phyloP scores from a whole-genome alignment of 768 basidiomycete species.

The Russula foetens region DNA sequence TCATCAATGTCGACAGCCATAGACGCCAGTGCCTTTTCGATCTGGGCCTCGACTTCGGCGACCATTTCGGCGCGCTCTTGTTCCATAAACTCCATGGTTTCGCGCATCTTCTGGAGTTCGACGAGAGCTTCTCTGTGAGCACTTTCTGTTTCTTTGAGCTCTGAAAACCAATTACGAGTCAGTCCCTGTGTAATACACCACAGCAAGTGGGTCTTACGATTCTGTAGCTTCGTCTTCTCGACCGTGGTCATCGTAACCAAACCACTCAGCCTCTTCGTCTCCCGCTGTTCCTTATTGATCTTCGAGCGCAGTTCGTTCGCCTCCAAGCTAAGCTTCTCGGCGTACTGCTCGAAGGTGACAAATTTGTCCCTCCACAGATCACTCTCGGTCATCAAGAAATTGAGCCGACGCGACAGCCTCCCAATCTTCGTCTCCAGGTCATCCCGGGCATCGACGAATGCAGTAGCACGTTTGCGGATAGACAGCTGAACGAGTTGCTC shows the following conservation, averaged over 20 bases:
- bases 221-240: slow-evolving; percentile 73
- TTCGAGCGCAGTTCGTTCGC: slow-evolving; percentile 77
- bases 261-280: slow-evolving; percentile 78
- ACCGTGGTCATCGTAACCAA: slow-evolving; percentile 67
- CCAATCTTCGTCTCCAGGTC: slow-evolving; percentile 93
- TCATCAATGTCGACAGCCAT: slow-evolving; percentile 79
- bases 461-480: slow-evolving; percentile 89
- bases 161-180: slow-evolving; percentile 31
- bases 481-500: slow-evolving; percentile 83
- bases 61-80: slow-evolving; percentile 82
- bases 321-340: slow-evolving; percentile 82
- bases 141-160: slow-evolving; percentile 71
- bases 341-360: slow-evolving; percentile 89
- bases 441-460: slow-evolving; percentile 89
- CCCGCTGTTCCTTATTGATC: slow-evolving; percentile 86
- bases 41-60: slow-evolving; percentile 89
- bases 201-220: slow-evolving; percentile 45
- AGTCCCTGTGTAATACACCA: neutral
- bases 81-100: slow-evolving; percentile 83
- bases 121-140: slow-evolving; percentile 72
- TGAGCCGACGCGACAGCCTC: slow-evolving; percentile 72
- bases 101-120: slow-evolving; percentile 81
- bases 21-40: slow-evolving; percentile 75
- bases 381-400: slow-evolving; percentile 87
- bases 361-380: slow-evolving; percentile 93